A percentile compares a stretch with the other conserved stretches of the same genome.
Evolutionary conservation across 2,329 filamentous ascomycete species (phyloP).

Genomic region (Cordyceps javanica): DNA sequence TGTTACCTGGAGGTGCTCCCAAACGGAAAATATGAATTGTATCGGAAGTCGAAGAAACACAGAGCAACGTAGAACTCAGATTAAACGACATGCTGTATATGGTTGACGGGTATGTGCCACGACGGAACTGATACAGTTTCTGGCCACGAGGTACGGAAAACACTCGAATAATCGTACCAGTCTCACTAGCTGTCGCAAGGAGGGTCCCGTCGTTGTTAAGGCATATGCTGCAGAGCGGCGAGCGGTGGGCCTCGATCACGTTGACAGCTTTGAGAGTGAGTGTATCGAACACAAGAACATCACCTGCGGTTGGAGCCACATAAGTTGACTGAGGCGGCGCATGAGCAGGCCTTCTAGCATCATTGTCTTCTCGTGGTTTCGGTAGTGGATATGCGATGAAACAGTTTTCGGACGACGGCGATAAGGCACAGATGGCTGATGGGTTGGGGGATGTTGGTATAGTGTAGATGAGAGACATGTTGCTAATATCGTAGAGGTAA

Average conservation of each 20-base stretch:
- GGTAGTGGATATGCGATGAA: constrained; percentile 92
- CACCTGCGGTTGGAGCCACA: constrained; percentile 77
- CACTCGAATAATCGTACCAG: constrained; percentile 93
- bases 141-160: constrained; percentile 87
- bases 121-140: constrained; percentile 92
- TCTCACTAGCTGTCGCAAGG: constrained; percentile 91
- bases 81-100: constrained; percentile 99
- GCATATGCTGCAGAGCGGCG: constrained; percentile 82
- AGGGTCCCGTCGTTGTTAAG: constrained; percentile 89
- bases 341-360: constrained; percentile 63
- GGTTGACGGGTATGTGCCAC: constrained; percentile 88
- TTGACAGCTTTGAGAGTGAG: constrained; percentile 87
- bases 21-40: constrained; percentile 96
- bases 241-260: constrained; percentile 89
- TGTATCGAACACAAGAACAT: constrained; percentile 89
- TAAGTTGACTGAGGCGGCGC: constrained; percentile 76
- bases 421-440: constrained; percentile 83
- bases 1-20: constrained; percentile 38
- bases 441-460: constrained; percentile 94
- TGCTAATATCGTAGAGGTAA: constrained; percentile 97
- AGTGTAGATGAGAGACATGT: constrained; percentile 91
- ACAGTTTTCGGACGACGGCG: constrained; percentile 91
- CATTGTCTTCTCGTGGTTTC: constrained; percentile 56
- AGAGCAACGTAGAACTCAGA: constrained; percentile 83
- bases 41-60: constrained; percentile 92